Evolutionary conservation across 768 basidiomycete genomes (phyloP).

Genomic region (Chiua virens): DNA sequence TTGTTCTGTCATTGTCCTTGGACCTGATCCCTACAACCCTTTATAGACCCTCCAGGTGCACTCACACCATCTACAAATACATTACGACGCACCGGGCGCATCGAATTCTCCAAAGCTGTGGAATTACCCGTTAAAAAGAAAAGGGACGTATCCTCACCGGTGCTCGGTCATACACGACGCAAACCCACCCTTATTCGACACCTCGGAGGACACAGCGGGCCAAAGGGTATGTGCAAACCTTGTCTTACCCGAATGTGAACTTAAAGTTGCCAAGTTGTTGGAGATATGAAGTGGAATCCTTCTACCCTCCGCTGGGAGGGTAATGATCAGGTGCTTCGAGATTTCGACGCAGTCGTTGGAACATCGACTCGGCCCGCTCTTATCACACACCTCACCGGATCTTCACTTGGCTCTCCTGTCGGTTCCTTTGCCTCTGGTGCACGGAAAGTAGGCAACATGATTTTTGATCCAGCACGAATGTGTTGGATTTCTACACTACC

Average conservation of each 20-base stretch:
- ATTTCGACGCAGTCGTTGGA: conserved; percentile 80
- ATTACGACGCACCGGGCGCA: conserved; percentile 55
- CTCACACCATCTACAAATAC: conserved; percentile 48
- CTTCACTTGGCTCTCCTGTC: conserved; percentile 79
- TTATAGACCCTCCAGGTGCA: conserved; percentile 25
- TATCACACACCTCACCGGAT: conserved; percentile 90
- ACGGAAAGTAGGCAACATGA: conserved; percentile 95
- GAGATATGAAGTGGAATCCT: conserved; percentile 99
- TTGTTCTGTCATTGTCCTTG: not conserved
- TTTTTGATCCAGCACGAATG: conserved; percentile 93
- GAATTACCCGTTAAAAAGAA: conserved; percentile 52
- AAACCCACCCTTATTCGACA: conserved; percentile 91
- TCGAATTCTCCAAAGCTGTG: conserved; percentile 51
- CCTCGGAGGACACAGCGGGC: conserved; percentile 60
- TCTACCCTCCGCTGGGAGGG: conserved; percentile 91
- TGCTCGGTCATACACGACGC: conserved; percentile 49
- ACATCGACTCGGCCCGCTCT: conserved; percentile 91
- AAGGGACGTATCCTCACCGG: conserved; percentile 47
- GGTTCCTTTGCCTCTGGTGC: conserved; percentile 75
- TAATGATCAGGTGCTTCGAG: conserved; percentile 87
- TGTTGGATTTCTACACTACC: conserved; percentile 89
- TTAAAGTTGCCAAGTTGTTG: conserved; percentile 63
- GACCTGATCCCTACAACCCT: conserved; percentile 1
- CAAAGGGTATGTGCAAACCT: conserved; percentile 62
- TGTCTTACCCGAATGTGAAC: conserved; percentile 6